These are phyloP conservation scores for Aspergillus glaucus DNA, from an alignment of 2,329 filamentous ascomycete species.

Conservation along the genomic window DNA sequence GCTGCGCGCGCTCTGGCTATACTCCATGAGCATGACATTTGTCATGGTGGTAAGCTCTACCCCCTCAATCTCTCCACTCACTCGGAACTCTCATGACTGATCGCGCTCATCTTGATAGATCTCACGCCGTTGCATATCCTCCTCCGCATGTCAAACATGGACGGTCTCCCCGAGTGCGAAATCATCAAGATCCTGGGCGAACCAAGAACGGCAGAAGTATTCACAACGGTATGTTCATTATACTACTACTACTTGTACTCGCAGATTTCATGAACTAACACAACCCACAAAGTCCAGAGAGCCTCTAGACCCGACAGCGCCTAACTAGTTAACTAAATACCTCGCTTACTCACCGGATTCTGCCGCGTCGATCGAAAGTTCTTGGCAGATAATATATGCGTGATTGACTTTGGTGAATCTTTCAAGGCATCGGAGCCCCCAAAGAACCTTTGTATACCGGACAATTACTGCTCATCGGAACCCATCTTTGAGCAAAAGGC, in stretches of 20 bases:
- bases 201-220: neutral
- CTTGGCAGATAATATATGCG: neutral
- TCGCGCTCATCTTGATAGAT: neutral
- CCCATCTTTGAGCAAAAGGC: neutral
- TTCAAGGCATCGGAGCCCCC: neutral
- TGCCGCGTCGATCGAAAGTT: neutral
- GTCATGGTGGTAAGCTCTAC: neutral
- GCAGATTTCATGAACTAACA: no score
- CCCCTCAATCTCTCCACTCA: neutral
- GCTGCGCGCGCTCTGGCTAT: neutral
- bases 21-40: neutral
- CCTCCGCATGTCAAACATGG: neutral
- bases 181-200: conserved; percentile 1
- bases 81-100: neutral
- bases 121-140: conserved; percentile 1
- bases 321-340: no score
- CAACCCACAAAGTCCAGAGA: neutral
- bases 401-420: conserved; percentile 1
- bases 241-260: no score
- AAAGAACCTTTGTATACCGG: neutral
- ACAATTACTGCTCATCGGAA: neutral
- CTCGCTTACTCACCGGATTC: neutral
- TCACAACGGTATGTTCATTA: neutral
- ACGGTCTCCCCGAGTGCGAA: neutral
- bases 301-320: neutral